These are phyloP conservation scores for Drechslerella coelobrocha DNA, from an alignment of 2,329 filamentous ascomycete genomes.

Conservation along the genomic window DNA sequence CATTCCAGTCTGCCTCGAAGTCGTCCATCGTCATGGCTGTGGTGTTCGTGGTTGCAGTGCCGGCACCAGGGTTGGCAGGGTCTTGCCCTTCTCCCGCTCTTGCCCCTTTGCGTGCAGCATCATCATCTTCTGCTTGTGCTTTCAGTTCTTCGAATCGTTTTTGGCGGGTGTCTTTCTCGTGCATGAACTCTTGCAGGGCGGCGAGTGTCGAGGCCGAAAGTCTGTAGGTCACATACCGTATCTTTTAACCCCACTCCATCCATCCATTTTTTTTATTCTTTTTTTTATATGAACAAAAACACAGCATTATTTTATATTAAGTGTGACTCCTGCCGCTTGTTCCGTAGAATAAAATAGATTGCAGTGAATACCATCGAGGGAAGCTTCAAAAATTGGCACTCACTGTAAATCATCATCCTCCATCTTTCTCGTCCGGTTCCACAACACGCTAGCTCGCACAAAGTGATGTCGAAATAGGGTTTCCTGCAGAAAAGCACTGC, in stretches of 20 bases:
- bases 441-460: not conserved
- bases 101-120: slow-evolving; percentile 56
- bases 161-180: slow-evolving; percentile 71
- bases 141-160: slow-evolving; percentile 74
- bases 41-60: too few species aligned
- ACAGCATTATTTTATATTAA: not conserved
- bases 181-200: slow-evolving; percentile 76
- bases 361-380: not conserved
- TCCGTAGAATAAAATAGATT: slow-evolving; percentile 10
- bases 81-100: not conserved
- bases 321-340: too few species aligned
- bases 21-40: slow-evolving; percentile 68
- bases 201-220: slow-evolving; percentile 72
- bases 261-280: slow-evolving; percentile 8
- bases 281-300: not conserved
- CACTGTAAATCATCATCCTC: slow-evolving; percentile 48
- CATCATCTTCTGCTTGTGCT: slow-evolving; percentile 66
- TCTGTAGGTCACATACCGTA: too few species aligned
- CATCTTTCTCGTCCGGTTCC: slow-evolving; percentile 48
- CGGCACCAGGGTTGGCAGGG: too few species aligned
- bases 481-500: slow-evolving; percentile 34
- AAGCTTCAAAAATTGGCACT: slow-evolving; percentile 26
- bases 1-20: slow-evolving; percentile 83
- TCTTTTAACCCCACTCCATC: not conserved
- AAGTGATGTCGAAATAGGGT: slow-evolving; percentile 47